Conservation (phyloP, 1,284 basidiomycete species). For the Hymenochaete sp. region DNA sequence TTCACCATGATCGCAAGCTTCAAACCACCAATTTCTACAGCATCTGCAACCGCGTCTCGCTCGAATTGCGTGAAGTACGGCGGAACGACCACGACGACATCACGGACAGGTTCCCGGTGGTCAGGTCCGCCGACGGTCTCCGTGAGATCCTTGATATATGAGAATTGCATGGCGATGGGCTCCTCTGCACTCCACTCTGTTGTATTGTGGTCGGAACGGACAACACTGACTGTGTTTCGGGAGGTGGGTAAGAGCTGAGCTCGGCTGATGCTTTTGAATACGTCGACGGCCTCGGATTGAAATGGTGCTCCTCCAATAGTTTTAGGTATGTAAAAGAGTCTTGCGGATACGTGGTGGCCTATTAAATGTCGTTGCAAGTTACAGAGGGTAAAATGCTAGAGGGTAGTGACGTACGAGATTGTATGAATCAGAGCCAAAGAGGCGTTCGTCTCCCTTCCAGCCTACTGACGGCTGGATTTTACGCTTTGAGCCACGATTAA, state of each 20-base stretch:
- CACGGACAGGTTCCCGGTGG: slow-evolving; percentile 58
- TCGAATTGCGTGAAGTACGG: slow-evolving; percentile 82
- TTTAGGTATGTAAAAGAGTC: slow-evolving; percentile 88
- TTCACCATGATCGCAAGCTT: slow-evolving; percentile 79
- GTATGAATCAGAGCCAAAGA: slow-evolving; percentile 85
- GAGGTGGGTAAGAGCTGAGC: slow-evolving; percentile 49
- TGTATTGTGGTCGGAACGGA: slow-evolving; percentile 41
- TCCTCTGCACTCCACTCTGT: slow-evolving; percentile 81
- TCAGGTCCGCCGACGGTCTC: slow-evolving; percentile 52
- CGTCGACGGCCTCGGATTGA: slow-evolving; percentile 52
- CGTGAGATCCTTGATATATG: slow-evolving; percentile 85
- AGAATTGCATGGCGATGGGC: slow-evolving; percentile 89
- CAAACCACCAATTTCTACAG: slow-evolving; percentile 85
- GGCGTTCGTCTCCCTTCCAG: slow-evolving; percentile 81
- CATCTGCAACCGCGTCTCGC: slow-evolving; percentile 83
- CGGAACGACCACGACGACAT: slow-evolving; percentile 82
- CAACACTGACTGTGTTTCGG: slow-evolving; percentile 52
- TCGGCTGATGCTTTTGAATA: slow-evolving; percentile 59
- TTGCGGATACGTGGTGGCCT: slow-evolving; percentile 87
- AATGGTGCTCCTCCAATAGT: slow-evolving; percentile 74
- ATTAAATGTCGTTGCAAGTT: slow-evolving; percentile 11
- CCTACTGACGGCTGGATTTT: slow-evolving; percentile 87
- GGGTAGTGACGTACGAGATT: slow-evolving; percentile 59
- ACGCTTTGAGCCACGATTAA: slow-evolving; percentile 94
- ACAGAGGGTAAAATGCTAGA: slow-evolving; percentile 1